Evolutionary conservation across 2,329 filamentous ascomycete species (phyloP).

Genomic region (Monilinia polystroma): DNA sequence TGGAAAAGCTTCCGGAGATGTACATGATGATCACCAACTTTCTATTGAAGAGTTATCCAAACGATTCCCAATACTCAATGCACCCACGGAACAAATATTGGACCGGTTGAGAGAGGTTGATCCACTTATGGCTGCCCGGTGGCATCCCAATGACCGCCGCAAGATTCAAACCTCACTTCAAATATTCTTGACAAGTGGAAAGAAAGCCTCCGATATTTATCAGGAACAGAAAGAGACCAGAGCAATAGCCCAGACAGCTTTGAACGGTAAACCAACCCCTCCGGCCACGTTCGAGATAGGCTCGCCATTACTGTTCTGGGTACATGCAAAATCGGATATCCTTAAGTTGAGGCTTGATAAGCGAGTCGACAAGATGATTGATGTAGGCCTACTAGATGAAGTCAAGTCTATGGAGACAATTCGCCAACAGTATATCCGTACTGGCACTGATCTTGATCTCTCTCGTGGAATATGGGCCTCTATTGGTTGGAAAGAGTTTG

Average conservation of each 20-base stretch:
- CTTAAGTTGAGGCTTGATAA: constrained; percentile 70
- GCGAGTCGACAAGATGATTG: constrained; percentile 83
- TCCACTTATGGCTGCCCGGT: constrained; percentile 81
- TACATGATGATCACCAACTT: constrained; percentile 34
- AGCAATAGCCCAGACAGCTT: constrained; percentile 38
- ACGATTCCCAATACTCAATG: constrained; percentile 69
- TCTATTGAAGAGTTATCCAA: constrained; percentile 42
- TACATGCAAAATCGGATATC: constrained; percentile 68
- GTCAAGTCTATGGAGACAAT: constrained; percentile 54
- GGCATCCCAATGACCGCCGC: constrained; percentile 90
- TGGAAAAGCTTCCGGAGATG: constrained; percentile 34
- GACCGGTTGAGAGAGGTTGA: constrained; percentile 76
- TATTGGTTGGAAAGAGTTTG: constrained; percentile 92
- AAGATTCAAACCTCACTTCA: constrained; percentile 89
- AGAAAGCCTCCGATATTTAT: constrained; percentile 81
- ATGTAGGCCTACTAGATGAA: constrained; percentile 62
- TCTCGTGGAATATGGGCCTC: constrained; percentile 91
- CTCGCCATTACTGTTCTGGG: constrained; percentile 70
- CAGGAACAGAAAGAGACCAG: constrained; percentile 63
- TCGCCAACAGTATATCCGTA: constrained; percentile 45
- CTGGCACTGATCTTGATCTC: constrained; percentile 62
- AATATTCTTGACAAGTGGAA: constrained; percentile 82
- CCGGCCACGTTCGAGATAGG: neutral
- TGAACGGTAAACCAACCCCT: neutral
- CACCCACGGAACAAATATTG: constrained; percentile 69